A percentile compares a stretch with the other conserved stretches of the same genome.
phyloP scores from a whole-genome alignment of 805 yeast genomes.

The Hagleromyces aurorensis region DNA sequence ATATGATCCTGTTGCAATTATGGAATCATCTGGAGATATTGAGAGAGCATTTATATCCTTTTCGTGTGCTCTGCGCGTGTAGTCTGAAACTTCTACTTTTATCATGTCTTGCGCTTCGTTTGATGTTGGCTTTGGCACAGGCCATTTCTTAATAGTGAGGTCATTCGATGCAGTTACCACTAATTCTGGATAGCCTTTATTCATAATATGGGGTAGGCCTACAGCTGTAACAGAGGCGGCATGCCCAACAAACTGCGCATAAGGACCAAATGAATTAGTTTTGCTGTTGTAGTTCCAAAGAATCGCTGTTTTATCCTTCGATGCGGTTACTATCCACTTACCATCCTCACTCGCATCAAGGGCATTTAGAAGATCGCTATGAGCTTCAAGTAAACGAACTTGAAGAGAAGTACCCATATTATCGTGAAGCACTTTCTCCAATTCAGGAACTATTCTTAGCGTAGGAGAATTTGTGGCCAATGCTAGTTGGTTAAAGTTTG shows the following conservation, averaged over 20 bases:
- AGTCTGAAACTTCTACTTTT: slow-evolving; percentile 56
- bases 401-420: slow-evolving; percentile 40
- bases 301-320: slow-evolving; percentile 80
- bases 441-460: slow-evolving; percentile 55
- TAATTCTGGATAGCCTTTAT: slow-evolving; percentile 47
- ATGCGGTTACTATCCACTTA: slow-evolving; percentile 82
- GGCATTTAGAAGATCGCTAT: slow-evolving; percentile 74
- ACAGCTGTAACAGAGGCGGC: slow-evolving; percentile 80
- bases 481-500: slow-evolving; percentile 49
- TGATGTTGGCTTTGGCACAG: slow-evolving; percentile 43
- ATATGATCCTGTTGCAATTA: slow-evolving; percentile 88
- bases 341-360: slow-evolving; percentile 77
- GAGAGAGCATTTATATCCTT: slow-evolving; percentile 90
- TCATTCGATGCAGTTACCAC: slow-evolving; percentile 79
- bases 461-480: slow-evolving; percentile 93
- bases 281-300: slow-evolving; percentile 64
- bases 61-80: slow-evolving; percentile 93
- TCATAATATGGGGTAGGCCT: slow-evolving; percentile 53
- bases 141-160: slow-evolving; percentile 81
- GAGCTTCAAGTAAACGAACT: slow-evolving; percentile 66
- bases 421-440: slow-evolving; percentile 6
- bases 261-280: slow-evolving; percentile 34
- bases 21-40: slow-evolving; percentile 81
- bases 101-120: slow-evolving; percentile 17
- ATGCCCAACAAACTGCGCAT: slow-evolving; percentile 75